Evolutionary conservation across 2,329 filamentous ascomycete species (phyloP).

Genomic region (Fusarium solani-melongenae): DNA sequence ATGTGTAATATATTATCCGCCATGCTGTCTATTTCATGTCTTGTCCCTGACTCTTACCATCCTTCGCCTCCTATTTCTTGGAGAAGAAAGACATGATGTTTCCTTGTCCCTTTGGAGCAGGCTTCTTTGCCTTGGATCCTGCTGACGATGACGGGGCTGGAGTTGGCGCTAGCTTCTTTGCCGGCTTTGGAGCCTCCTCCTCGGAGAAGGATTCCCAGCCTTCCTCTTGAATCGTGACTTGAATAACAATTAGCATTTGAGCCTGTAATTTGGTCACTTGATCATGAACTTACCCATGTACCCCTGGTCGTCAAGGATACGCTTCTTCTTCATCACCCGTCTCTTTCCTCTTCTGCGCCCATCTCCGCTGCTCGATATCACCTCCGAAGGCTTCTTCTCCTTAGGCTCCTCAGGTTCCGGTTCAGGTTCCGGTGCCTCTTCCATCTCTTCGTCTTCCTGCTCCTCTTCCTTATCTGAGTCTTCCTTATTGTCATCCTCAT

Average conservation of each 20-base stretch:
- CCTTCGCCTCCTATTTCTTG: slow-evolving; percentile 69
- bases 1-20: slow-evolving; percentile 11
- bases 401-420: slow-evolving; percentile 51
- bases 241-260: slow-evolving; percentile 21
- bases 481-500: slow-evolving; percentile 70
- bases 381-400: slow-evolving; percentile 60
- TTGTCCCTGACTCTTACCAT: neutral
- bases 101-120: slow-evolving; percentile 73
- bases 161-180: slow-evolving; percentile 64
- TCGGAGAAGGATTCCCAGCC: slow-evolving; percentile 96
- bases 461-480: slow-evolving; percentile 52
- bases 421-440: slow-evolving; percentile 53
- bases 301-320: slow-evolving; percentile 86
- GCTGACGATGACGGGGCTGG: slow-evolving; percentile 58
- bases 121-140: slow-evolving; percentile 65
- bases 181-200: slow-evolving; percentile 72
- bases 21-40: neutral
- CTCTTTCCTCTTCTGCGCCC: slow-evolving; percentile 81
- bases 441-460: slow-evolving; percentile 53
- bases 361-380: slow-evolving; percentile 62
- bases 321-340: slow-evolving; percentile 88
- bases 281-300: slow-evolving; percentile 77
- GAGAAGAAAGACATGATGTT: slow-evolving; percentile 94
- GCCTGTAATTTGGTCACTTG: neutral
- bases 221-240: slow-evolving; percentile 86